Evolutionary conservation across 208 protist species (phyloP).

Genomic region (Acanthamoeba quina): DNA sequence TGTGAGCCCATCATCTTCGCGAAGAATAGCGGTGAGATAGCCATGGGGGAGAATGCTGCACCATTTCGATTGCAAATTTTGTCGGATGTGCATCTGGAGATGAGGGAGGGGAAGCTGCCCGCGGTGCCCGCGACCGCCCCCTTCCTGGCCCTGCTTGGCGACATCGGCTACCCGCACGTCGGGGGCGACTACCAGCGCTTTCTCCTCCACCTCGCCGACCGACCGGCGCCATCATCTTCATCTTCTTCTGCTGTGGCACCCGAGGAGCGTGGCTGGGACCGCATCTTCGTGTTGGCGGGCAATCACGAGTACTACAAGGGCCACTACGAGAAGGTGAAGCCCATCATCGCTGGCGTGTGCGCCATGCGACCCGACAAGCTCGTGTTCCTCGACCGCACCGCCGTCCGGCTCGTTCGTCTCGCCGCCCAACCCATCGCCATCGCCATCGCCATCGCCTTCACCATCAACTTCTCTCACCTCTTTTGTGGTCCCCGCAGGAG

Average conservation of each 20-base stretch:
- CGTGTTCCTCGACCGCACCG: constrained; percentile 52
- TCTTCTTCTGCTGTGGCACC: not conserved
- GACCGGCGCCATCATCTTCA: not conserved
- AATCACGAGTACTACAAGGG: constrained; percentile 68
- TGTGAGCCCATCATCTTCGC: no score
- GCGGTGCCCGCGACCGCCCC: not conserved
- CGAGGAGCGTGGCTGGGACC: not conserved
- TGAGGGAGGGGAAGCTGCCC: not conserved
- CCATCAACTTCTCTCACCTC: not conserved
- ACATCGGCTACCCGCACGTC: constrained; percentile 55
- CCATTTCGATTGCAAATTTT: constrained; percentile 28
- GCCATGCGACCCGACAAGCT: not conserved
- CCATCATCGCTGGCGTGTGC: constrained; percentile 4
- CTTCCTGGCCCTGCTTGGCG: constrained; percentile 49
- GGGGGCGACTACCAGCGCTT: constrained; percentile 9
- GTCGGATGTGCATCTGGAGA: constrained; percentile 47
- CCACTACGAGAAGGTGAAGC: constrained; percentile 48
- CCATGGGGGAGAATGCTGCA: not conserved
- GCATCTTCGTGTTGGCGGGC: constrained; percentile 60
- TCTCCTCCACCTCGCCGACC: not conserved
- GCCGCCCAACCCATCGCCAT: not conserved
- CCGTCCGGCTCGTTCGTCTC: not conserved
- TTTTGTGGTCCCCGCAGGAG: not conserved
- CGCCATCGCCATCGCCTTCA: not conserved
- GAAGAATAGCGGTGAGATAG: not conserved